Evolutionary conservation across 116 monocot genomes (phyloP).

Genomic region (Trichopus zeylanicus): DNA sequence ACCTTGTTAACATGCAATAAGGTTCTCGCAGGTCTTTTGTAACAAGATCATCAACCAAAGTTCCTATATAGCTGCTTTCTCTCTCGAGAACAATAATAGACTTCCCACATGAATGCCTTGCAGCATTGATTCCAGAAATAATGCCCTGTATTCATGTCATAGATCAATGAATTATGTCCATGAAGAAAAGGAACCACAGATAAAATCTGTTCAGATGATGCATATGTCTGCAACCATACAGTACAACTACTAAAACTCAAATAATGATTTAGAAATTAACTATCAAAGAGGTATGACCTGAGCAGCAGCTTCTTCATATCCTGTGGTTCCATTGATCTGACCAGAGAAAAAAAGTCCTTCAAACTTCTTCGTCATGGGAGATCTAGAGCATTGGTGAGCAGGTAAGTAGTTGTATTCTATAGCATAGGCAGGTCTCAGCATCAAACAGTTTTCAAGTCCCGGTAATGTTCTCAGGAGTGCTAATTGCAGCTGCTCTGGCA

Average conservation of each 20-base stretch:
- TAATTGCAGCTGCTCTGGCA: slow-evolving; percentile 90
- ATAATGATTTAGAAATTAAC: not conserved
- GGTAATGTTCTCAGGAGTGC: slow-evolving; percentile 86
- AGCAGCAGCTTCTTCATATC: slow-evolving; percentile 99
- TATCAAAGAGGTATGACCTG: slow-evolving; percentile 35
- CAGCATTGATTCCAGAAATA: slow-evolving; percentile 91
- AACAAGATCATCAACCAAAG: slow-evolving; percentile 89
- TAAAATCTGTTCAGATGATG: not conserved
- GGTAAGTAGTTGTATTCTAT: slow-evolving; percentile 95
- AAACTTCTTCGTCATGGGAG: slow-evolving; percentile 93
- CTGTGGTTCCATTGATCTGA: slow-evolving; percentile 98
- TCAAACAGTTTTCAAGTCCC: slow-evolving; percentile 79
- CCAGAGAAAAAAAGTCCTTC: slow-evolving; percentile 96
- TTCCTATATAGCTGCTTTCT: slow-evolving; percentile 97
- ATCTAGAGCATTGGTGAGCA: slow-evolving; percentile 88
- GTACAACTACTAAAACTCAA: too few relatives aligned
- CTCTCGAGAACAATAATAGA: slow-evolving; percentile 87
- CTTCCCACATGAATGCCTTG: slow-evolving; percentile 80
- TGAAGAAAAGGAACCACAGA: not conserved
- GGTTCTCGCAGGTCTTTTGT: slow-evolving; percentile 90
- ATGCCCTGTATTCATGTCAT: slow-evolving; percentile 42
- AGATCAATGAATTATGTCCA: not conserved
- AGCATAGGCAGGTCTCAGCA: slow-evolving; percentile 92
- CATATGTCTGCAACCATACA: not conserved
- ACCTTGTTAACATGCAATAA: slow-evolving; percentile 98